Evolutionary conservation across 2,329 filamentous ascomycete species (phyloP).

Genomic region (Stachybotrys elegans): DNA sequence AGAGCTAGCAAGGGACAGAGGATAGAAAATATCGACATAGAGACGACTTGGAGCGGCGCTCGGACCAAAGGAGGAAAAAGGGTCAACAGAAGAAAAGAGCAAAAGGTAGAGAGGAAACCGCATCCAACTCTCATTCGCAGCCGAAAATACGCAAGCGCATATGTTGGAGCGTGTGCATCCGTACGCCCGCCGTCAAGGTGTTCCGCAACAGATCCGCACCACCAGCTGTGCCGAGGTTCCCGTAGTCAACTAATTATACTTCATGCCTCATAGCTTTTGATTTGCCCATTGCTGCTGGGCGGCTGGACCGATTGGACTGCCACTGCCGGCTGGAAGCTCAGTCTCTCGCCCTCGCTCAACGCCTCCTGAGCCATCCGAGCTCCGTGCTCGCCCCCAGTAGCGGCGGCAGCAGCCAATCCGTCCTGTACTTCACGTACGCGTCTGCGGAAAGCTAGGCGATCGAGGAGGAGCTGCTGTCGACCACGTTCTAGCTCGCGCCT

Average conservation of each 20-base stretch:
- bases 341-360: slow-evolving; percentile 42
- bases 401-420: slow-evolving; percentile 53
- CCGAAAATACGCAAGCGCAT: no score
- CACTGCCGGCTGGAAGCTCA: slow-evolving; percentile 47
- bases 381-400: slow-evolving; percentile 45
- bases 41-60: not conserved
- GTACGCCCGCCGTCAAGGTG: not conserved
- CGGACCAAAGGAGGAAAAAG: not conserved
- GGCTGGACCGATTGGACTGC: slow-evolving; percentile 44
- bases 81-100: slow-evolving; percentile 1
- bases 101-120: slow-evolving; percentile 3
- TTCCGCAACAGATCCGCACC: no score
- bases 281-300: slow-evolving; percentile 47
- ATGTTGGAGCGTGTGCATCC: no score
- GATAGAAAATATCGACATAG: not conserved
- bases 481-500: slow-evolving; percentile 87
- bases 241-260: no score
- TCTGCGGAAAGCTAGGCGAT: slow-evolving; percentile 84
- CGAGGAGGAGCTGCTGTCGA: slow-evolving; percentile 88
- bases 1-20: no score
- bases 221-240: no score
- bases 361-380: slow-evolving; percentile 42
- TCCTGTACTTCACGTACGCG: slow-evolving; percentile 80
- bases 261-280: slow-evolving; percentile 55
- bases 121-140: no score